phyloP scores from a whole-genome alignment of 129 eudicot genomes.

The Apium graveolens region DNA sequence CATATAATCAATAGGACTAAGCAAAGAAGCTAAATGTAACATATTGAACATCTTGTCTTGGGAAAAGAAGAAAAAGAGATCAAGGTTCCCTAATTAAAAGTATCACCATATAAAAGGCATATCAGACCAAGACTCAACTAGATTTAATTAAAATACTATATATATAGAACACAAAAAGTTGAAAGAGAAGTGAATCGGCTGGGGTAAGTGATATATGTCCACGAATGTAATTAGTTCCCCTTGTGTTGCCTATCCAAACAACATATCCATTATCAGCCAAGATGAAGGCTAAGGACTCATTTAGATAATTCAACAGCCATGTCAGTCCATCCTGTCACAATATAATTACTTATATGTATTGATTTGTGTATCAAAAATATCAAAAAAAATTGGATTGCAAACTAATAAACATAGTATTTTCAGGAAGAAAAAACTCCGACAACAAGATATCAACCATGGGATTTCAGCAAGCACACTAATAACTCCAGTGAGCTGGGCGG shows the following conservation, averaged over 20 bases:
- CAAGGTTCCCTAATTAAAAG: slow-evolving; percentile 62
- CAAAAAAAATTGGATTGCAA: not conserved
- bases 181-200: slow-evolving; percentile 32
- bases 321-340: slow-evolving; percentile 55
- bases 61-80: slow-evolving; percentile 73
- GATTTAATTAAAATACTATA: too few species aligned
- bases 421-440: not conserved
- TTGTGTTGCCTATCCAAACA: slow-evolving; percentile 77
- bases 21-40: slow-evolving; percentile 70
- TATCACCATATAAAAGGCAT: slow-evolving; percentile 5
- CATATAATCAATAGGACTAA: slow-evolving; percentile 80
- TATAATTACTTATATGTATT: not conserved
- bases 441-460: slow-evolving; percentile 34
- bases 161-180: not conserved
- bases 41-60: slow-evolving; percentile 35
- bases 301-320: slow-evolving; percentile 57
- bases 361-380: not conserved
- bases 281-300: slow-evolving; percentile 54
- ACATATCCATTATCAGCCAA: slow-evolving; percentile 71
- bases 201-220: slow-evolving; percentile 66
- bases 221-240: slow-evolving; percentile 65
- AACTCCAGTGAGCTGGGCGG: too few species aligned
- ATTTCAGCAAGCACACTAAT: too few species aligned
- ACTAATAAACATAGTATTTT: not conserved
- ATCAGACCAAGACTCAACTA: not conserved